These are phyloP conservation scores for Vanderwaltozyma verrucispora DNA, from an alignment of 805 yeast species.

Conservation along the genomic window DNA sequence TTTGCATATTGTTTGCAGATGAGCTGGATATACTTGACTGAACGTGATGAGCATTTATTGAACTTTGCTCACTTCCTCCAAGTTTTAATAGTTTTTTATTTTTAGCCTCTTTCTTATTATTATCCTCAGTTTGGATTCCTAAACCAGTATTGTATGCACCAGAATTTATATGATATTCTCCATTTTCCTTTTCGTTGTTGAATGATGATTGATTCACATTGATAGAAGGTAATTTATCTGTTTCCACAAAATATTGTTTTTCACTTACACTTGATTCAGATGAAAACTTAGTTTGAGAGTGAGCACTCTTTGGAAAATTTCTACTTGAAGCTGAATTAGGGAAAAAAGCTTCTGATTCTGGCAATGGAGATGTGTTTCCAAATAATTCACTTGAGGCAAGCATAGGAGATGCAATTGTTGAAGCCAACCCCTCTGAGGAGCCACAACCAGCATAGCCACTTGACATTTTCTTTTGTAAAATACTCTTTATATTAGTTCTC, in stretches of 20 bases:
- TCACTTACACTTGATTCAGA: background rate
- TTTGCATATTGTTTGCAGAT: background rate
- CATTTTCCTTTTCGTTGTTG: background rate
- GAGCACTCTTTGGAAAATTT: background rate
- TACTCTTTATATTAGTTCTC: slow-evolving; percentile 44
- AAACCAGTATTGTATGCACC: background rate
- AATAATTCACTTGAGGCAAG: slow-evolving; percentile 29
- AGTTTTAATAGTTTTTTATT: too few relatives aligned
- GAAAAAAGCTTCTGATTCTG: slow-evolving; percentile 9
- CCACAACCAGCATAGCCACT: slow-evolving; percentile 74
- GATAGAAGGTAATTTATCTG: too few relatives aligned
- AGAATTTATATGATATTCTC: too few relatives aligned
- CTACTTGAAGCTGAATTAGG: slow-evolving; percentile 2
- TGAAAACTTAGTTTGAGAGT: background rate
- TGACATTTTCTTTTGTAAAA: slow-evolving; percentile 42
- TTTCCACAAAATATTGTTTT: too few relatives aligned
- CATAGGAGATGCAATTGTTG: slow-evolving; percentile 46
- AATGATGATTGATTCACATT: too few relatives aligned
- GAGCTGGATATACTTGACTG: too few relatives aligned
- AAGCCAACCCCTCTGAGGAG: slow-evolving; percentile 49
- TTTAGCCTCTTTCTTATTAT: too few relatives aligned
- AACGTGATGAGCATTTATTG: too few relatives aligned
- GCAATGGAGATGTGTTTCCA: slow-evolving; percentile 8
- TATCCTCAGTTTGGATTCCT: background rate
- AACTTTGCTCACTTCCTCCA: too few relatives aligned